Conservation (phyloP, 2,329 filamentous ascomycete genomes). For the Colletotrichum endophyticum region DNA sequence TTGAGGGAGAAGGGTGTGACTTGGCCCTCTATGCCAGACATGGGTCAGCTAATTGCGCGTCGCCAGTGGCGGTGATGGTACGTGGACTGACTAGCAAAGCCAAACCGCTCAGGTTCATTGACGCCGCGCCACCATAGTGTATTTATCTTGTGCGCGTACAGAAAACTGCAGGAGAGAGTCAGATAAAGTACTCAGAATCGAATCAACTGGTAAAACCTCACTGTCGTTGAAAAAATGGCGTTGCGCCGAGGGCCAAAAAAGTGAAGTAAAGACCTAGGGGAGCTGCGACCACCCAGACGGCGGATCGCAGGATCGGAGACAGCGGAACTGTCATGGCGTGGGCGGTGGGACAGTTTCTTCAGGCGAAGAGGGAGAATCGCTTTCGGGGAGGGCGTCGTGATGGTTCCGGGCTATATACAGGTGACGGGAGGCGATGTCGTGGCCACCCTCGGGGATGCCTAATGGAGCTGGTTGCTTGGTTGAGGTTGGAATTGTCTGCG, state of each 20-base stretch:
- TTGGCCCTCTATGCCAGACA: constrained; percentile 69
- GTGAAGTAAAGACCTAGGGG: constrained; percentile 69
- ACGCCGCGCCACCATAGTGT: constrained; percentile 75
- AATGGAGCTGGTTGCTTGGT: not conserved
- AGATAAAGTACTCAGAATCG: not conserved
- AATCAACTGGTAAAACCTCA: constrained; percentile 49
- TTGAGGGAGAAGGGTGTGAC: constrained; percentile 82
- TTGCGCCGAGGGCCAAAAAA: constrained; percentile 69
- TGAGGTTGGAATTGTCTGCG: constrained; percentile 19
- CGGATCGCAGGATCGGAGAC: constrained; percentile 36
- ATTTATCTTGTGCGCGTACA: constrained; percentile 85
- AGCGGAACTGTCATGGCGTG: constrained; percentile 30
- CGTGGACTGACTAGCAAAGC: constrained; percentile 74
- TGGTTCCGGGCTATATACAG: constrained; percentile 5
- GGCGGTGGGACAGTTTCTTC: no score
- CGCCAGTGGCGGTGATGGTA: not conserved
- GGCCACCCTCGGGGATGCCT: not conserved
- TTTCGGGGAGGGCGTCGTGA: not conserved
- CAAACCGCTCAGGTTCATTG: constrained; percentile 80
- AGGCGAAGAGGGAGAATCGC: not conserved
- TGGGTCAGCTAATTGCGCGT: not conserved
- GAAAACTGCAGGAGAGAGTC: constrained; percentile 57
- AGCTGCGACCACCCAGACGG: constrained; percentile 61
- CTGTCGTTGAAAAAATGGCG: constrained; percentile 80
- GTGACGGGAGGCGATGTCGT: constrained; percentile 5